A percentile compares a stretch with the other conserved stretches of the same genome.
Conservation (phyloP, 441 rosid species). For the Iberis amara region DNA sequence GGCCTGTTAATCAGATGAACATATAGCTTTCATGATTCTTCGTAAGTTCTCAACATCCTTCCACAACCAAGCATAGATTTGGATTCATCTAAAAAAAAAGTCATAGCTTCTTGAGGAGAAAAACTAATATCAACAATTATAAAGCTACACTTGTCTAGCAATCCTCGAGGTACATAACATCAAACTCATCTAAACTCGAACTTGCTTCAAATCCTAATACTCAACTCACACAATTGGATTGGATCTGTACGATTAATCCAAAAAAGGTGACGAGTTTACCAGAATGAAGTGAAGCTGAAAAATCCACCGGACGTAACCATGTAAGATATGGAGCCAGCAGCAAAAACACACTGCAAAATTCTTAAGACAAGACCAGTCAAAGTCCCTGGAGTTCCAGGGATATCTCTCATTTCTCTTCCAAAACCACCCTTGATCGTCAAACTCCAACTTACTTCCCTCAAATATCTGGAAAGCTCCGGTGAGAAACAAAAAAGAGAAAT, state of each 20-base stretch:
- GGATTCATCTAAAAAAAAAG: neutral
- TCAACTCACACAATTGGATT: constrained; percentile 11
- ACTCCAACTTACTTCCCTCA: neutral
- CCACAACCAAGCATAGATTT: neutral
- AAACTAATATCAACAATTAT: neutral
- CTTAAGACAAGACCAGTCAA: constrained; percentile 59
- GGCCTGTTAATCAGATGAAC: no score
- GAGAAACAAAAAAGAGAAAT: neutral
- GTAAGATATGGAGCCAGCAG: constrained; percentile 66
- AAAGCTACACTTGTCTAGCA: no score
- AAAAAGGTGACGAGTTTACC: constrained; percentile 36
- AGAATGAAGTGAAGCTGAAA: constrained; percentile 69
- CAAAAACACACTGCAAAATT: constrained; percentile 63
- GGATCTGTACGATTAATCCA: constrained; percentile 15
- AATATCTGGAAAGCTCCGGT: constrained; percentile 7
- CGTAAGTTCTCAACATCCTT: constrained; percentile 8
- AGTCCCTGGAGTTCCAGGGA: constrained; percentile 86
- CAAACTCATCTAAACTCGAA: no score
- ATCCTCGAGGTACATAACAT: no score
- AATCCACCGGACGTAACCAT: constrained; percentile 58
- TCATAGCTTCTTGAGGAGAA: neutral
- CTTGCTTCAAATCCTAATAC: no score
- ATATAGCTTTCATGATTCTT: no score
- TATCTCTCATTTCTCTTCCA: constrained; percentile 54
- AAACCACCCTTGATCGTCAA: constrained; percentile 8